A percentile compares a stretch with the other conserved stretches of the same genome.
Evolutionary conservation across 1,284 basidiomycete genomes (phyloP).

Genomic region (Apiotrichum sp.): DNA sequence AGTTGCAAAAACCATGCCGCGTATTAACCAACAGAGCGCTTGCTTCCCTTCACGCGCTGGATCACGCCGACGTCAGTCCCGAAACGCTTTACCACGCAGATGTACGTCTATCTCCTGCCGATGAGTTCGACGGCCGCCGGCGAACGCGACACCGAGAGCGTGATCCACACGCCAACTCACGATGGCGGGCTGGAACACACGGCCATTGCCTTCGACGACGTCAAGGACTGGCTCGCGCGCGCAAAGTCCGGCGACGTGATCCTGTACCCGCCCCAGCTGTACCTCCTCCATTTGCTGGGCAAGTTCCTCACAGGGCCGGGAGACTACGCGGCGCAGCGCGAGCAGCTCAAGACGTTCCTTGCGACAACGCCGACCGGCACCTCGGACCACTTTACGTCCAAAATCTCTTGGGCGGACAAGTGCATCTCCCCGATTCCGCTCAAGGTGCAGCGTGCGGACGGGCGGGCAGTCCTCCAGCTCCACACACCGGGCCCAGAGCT

Average conservation of each 20-base stretch:
- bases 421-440: conserved; percentile 7
- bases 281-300: conserved; percentile 10
- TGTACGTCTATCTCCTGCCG: conserved; percentile 18
- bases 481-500: conserved; percentile 15
- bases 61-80: conserved; percentile 14
- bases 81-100: conserved; percentile 16
- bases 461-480: conserved; percentile 6
- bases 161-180: conserved; percentile 3
- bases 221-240: conserved; percentile 2
- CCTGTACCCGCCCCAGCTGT: conserved; percentile 17
- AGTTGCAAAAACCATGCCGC: not conserved
- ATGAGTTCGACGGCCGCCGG: not conserved
- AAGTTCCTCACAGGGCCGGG: conserved; percentile 7
- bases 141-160: not conserved
- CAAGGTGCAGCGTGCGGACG: not conserved
- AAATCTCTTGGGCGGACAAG: conserved; percentile 14
- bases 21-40: conserved; percentile 4
- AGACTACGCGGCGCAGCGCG: conserved; percentile 9
- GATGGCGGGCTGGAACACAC: conserved; percentile 19
- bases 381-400: not conserved
- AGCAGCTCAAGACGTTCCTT: conserved; percentile 2
- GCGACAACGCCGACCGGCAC: conserved; percentile 5
- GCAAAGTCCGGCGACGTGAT: conserved; percentile 6
- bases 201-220: conserved; percentile 3
- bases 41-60: conserved; percentile 21